These are phyloP conservation scores for Pholiota conissans DNA, from an alignment of 768 basidiomycete species.

Conservation along the genomic window DNA sequence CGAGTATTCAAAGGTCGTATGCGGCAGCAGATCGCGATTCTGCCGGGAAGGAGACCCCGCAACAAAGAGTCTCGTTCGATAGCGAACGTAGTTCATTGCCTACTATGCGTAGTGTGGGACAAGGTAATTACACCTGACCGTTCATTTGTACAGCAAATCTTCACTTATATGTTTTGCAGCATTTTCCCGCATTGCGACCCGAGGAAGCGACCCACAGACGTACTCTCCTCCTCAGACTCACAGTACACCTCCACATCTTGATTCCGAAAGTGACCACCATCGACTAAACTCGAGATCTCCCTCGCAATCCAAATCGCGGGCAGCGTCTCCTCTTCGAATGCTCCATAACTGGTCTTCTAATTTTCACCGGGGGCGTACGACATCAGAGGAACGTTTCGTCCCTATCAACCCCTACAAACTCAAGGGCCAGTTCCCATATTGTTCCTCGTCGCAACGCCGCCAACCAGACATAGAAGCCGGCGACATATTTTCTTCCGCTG, in stretches of 20 bases:
- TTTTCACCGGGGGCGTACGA: slow-evolving; percentile 37
- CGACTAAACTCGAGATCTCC: slow-evolving; percentile 26
- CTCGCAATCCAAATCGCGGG: slow-evolving; percentile 53
- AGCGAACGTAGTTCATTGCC: slow-evolving; percentile 46
- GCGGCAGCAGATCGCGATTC: slow-evolving; percentile 28
- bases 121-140: slow-evolving; percentile 31
- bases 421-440: slow-evolving; percentile 21
- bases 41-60: slow-evolving; percentile 43
- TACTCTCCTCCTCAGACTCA: slow-evolving; percentile 35
- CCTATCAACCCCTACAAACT: slow-evolving; percentile 55
- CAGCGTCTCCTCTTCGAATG: slow-evolving; percentile 58
- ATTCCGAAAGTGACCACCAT: slow-evolving; percentile 22
- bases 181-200: slow-evolving; percentile 26
- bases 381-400: slow-evolving; percentile 53
- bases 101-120: slow-evolving; percentile 35
- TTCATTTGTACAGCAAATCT: neutral
- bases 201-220: slow-evolving; percentile 33
- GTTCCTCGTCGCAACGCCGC: slow-evolving; percentile 24
- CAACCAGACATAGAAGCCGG: slow-evolving; percentile 34
- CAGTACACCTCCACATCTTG: slow-evolving; percentile 24
- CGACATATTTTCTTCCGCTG: slow-evolving; percentile 19
- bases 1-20: neutral
- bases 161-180: slow-evolving; percentile 16
- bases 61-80: slow-evolving; percentile 54
- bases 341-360: slow-evolving; percentile 53